Percentiles rank a stretch among this genome's conserved stretches.
Evolutionary conservation across 2,329 filamentous ascomycete species (phyloP).

Genomic region (Aureobasidium sp.): DNA sequence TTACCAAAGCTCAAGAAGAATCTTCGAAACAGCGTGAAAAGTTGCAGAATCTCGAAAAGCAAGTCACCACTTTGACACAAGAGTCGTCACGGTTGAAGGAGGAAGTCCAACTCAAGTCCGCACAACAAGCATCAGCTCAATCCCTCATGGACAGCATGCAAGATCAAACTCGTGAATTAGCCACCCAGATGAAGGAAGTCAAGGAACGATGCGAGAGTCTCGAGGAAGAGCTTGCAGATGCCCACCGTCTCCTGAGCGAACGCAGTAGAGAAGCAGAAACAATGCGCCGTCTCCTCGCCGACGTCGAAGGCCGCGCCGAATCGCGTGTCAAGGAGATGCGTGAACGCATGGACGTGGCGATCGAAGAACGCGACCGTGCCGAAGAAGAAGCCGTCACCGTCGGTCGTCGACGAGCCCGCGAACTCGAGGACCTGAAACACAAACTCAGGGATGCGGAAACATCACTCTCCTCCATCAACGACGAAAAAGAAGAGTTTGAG

Average conservation of each 20-base stretch:
- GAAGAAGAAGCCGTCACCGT: constrained; percentile 82
- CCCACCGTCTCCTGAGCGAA: constrained; percentile 76
- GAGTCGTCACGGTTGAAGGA: constrained; percentile 63
- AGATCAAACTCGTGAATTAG: constrained; percentile 80
- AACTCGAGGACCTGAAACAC: constrained; percentile 75
- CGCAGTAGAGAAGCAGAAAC: constrained; percentile 87
- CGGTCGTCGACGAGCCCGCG: constrained; percentile 65
- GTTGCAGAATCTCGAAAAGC: constrained; percentile 65
- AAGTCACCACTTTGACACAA: constrained; percentile 56
- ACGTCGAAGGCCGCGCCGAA: constrained; percentile 78
- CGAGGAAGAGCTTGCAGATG: constrained; percentile 85
- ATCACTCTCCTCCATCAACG: constrained; percentile 58
- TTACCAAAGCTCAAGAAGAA: constrained; percentile 65
- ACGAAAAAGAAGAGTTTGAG: constrained; percentile 72
- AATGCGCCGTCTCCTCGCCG: constrained; percentile 79
- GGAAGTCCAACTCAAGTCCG: constrained; percentile 73
- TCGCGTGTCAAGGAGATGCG: constrained; percentile 79
- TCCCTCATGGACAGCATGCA: constrained; percentile 85
- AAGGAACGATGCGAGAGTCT: constrained; percentile 72
- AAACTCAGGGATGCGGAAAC: constrained; percentile 75
- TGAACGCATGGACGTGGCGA: constrained; percentile 73
- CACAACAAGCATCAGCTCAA: constrained; percentile 78
- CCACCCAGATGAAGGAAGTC: constrained; percentile 84
- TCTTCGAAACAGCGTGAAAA: constrained; percentile 46
- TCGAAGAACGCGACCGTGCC: constrained; percentile 88